phyloP scores from a whole-genome alignment of 1,139 yeast species.

The Yamadazyma buinensis region DNA sequence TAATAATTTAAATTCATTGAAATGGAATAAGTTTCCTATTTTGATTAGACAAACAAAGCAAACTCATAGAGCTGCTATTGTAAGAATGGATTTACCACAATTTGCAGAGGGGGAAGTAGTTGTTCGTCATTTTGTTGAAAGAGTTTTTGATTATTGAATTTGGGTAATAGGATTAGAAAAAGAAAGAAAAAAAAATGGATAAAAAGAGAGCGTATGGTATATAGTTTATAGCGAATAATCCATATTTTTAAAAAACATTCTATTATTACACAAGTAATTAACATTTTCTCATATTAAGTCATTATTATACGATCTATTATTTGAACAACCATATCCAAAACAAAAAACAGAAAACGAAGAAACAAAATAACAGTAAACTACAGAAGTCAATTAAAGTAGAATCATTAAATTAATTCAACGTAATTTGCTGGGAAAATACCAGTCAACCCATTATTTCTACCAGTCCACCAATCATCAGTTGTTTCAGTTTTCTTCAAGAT shows the following conservation, averaged over 20 bases:
- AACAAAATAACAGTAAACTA: too few species aligned
- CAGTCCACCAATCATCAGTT: conserved; percentile 98
- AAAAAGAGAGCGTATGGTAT: too few species aligned
- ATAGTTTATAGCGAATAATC: background rate
- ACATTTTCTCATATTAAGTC: background rate
- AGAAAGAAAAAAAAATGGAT: background rate
- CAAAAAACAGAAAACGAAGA: background rate
- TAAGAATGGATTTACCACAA: conserved; percentile 49
- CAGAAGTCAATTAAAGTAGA: too few species aligned
- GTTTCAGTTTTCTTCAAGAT: conserved; percentile 82
- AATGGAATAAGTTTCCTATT: conserved; percentile 71
- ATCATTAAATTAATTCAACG: conserved; percentile 73
- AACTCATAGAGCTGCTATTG: conserved; percentile 81
- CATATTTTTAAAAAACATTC: background rate
- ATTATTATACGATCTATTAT: too few species aligned
- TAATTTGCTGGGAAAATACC: conserved; percentile 98
- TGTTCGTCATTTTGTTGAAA: conserved; percentile 58
- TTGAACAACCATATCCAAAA: background rate
- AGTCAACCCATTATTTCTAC: conserved; percentile 72
- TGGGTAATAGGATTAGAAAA: background rate
- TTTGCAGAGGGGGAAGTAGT: conserved; percentile 68
- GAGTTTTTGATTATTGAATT: conserved; percentile 18
- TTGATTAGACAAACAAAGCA: conserved; percentile 61
- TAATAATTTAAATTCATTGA: conserved; percentile 49
- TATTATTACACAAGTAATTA: conserved; percentile 1